Evolutionary conservation across 2,329 filamentous ascomycete species (phyloP), one percentile per base, ranked within the genome.

Genomic region (Thelonectria discophora): DNA sequence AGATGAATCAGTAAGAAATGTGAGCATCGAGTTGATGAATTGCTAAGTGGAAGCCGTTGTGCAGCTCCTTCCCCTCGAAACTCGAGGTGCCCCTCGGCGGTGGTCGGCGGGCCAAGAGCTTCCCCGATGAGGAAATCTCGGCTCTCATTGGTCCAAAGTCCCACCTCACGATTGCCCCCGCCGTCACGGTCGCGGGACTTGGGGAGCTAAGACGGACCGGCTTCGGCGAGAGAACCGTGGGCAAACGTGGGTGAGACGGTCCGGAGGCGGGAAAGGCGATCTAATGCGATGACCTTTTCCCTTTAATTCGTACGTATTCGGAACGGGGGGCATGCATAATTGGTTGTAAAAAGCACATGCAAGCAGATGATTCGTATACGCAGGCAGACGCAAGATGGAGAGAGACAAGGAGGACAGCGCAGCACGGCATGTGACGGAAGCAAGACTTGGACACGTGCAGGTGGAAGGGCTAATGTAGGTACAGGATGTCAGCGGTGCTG

Each of bases 251-350:
- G 18, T 5, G 9, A 20, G 34, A 21, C 20, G 24, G 17, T 9
- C 55, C 55, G 60, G 60, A 55, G 60, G 17, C 59, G 59, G 55
- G 51, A 46, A 59, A 58, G n/a, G 49, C 55, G 55, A 49, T 13
- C 32, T 13, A 55, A 47, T 43, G 39, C 21, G 17, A 20, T 39
- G 30, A 39, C 39, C 24, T 43, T 32, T 21, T 39, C 39, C 24
- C 53, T 32, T 21, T 55, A 40, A 40, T 32, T 37, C 32, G 18
- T n/a, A 12, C 17, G 39, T 45, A 45, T 45, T 20, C 34, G 20
- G 30, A 32, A 21, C 18, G 5, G 20, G 21, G 21, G 21, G 6
- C 21, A 24, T n/a, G 24, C 18, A 46, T 21, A 27, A 37, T 42
- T 42, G 32, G 47, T 32, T 20, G 52, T 39, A 51, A 48, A 24